Conservation (phyloP, 148 eudicot species). For the Silene uniflora region DNA sequence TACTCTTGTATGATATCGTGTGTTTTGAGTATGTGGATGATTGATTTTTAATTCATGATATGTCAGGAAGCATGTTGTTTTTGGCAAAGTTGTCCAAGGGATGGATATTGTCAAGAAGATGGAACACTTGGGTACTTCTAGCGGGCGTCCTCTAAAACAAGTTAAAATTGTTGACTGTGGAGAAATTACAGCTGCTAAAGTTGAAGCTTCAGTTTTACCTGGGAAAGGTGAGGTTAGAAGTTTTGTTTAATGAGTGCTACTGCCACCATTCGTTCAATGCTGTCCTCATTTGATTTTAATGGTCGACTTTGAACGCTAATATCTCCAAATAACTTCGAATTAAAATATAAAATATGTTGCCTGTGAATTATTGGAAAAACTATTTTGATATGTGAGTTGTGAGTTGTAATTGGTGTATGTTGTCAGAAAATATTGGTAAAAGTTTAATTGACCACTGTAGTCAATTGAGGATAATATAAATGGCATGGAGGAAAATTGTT, state of each 20-base stretch:
- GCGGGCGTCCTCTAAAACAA: slow-evolving; percentile 50
- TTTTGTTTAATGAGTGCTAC: slow-evolving; percentile 9
- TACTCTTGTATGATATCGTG: too few species aligned
- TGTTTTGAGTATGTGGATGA: neutral
- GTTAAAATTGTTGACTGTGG: slow-evolving; percentile 85
- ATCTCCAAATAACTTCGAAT: too few species aligned
- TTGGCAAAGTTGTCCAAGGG: slow-evolving; percentile 85
- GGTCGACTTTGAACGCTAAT: neutral
- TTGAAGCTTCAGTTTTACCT: slow-evolving; percentile 29
- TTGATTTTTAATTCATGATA: slow-evolving; percentile 13
- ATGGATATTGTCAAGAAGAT: slow-evolving; percentile 74
- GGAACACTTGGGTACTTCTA: slow-evolving; percentile 66
- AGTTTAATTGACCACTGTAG: neutral
- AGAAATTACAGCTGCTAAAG: slow-evolving; percentile 51
- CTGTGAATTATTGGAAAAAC: neutral
- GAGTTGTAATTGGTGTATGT: too few species aligned
- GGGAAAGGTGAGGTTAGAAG: slow-evolving; percentile 57
- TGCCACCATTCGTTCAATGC: neutral
- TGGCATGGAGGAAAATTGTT: neutral
- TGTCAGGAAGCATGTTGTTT: slow-evolving; percentile 93
- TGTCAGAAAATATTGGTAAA: too few species aligned
- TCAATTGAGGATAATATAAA: neutral
- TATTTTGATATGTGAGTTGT: too few species aligned
- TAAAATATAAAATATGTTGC: neutral
- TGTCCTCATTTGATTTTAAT: neutral